Conservation (phyloP, 768 basidiomycete species). For the Hemileccinum rubropunctum region DNA sequence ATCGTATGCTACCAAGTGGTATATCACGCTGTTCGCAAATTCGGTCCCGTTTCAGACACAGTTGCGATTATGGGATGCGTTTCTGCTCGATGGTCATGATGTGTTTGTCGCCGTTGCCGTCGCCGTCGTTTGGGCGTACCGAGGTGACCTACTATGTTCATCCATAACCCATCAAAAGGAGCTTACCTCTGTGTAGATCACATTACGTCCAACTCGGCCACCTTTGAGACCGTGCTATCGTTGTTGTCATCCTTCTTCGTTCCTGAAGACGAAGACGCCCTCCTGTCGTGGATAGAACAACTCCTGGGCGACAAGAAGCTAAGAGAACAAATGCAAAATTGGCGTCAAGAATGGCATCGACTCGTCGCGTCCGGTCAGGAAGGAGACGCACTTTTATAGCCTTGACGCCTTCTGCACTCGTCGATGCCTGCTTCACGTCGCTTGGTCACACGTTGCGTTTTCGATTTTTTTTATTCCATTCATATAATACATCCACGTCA, state of each 20-base stretch:
- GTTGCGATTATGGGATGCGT: slow-evolving; percentile 91
- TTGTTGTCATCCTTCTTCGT: slow-evolving; percentile 93
- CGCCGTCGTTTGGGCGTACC: slow-evolving; percentile 88
- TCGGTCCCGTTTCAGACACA: slow-evolving; percentile 95
- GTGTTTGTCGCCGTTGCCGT: slow-evolving; percentile 82
- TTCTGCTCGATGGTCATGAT: slow-evolving; percentile 88
- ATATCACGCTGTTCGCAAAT: slow-evolving; percentile 96
- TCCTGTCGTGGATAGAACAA: slow-evolving; percentile 78
- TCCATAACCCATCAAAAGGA: background rate
- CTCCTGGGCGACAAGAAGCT: slow-evolving; percentile 62
- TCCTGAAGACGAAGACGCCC: slow-evolving; percentile 81
- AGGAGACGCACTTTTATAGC: slow-evolving; percentile 54
- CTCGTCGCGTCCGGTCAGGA: slow-evolving; percentile 68
- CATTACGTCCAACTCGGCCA: slow-evolving; percentile 73
- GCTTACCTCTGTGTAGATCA: slow-evolving; percentile 53
- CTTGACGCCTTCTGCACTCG: background rate
- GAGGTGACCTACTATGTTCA: slow-evolving; percentile 50
- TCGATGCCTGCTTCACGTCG: slow-evolving; percentile 3
- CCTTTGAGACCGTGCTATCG: slow-evolving; percentile 90
- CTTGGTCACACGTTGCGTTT: slow-evolving; percentile 2
- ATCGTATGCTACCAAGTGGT: slow-evolving; percentile 98
- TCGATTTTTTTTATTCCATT: slow-evolving; percentile 19
- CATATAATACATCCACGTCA: slow-evolving; percentile 21
- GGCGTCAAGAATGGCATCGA: slow-evolving; percentile 79
- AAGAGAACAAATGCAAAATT: slow-evolving; percentile 62